Evolutionary conservation across 2,329 filamentous ascomycete species (phyloP), one percentile per base, ranked within the genome.

Genomic region (Verticillium zaregamsianum): DNA sequence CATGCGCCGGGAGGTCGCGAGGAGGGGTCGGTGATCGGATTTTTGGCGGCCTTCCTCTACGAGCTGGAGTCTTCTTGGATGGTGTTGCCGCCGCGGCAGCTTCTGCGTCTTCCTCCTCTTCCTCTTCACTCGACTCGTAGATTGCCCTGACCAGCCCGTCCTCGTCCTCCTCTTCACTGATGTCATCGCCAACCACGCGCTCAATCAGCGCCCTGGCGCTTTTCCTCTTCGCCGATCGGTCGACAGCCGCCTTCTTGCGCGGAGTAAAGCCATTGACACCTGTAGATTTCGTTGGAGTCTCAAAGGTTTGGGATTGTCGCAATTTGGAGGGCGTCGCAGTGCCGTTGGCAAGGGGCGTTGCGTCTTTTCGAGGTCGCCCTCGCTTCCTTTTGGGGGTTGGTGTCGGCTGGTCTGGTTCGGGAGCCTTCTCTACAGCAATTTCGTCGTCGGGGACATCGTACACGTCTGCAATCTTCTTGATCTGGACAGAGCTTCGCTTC

Each of bases 201-300:
- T 93, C 87, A 40, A 96, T 88, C 59, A 97, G 77, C 3, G 87
- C 86, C 59, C 88, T 83, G 25, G 90, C 90, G 72, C 91, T 96
- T 80, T 97, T 97, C 70, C 88, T 88, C 69, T 90, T 87, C 2
- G 93, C 94, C 5, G 93, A 97, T 57, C 90, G 87, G 75, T 97
- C 92, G 23, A 90, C 90, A 66, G 91, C 90, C 65, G 83, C 86
- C 52, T 84, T 81, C 66, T 87, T 83, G 40, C 85, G 84, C 0
- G 91, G 89, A 1, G 89, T 92, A 37, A 77, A 70, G 7, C 74
- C 76, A 39, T 70, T 77, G 25, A 69, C 59, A 12, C 70, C 69
- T 25, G 65, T 68, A 4, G 68, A 63, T 60, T 73, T 80, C 14
- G 73, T 68, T 0, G 80, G 80, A 0, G 81, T 82, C 57, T 72